Base-by-base conservation (phyloP, 2,329 filamentous ascomycete species). In the Diaporthe australafricana region DNA sequence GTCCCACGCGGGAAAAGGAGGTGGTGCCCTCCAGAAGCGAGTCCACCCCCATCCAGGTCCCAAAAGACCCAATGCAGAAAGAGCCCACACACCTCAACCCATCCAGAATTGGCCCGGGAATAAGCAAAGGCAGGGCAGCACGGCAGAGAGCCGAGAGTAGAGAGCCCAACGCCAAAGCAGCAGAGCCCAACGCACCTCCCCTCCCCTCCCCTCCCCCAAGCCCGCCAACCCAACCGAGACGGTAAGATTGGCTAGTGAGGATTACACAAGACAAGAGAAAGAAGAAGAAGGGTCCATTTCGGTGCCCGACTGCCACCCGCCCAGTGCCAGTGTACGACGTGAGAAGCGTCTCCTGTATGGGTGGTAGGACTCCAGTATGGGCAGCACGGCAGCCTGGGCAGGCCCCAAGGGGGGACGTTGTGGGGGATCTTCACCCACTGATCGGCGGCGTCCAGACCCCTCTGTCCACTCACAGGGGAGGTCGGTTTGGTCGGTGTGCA, bases 401-500 rank as follows among this genome's bases (percentile, higher is more conserved):
- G 32, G 32, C 32, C 32, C 32, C 5, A 5, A 35, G 32, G 5
- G 5, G 32, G 5, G 32, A 35, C 5, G 32, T 35, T 5, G 32
- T 2, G 25, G 42, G n/a, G 45, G 45, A 50, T 50, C 60, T 14
- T 35, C 30, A 20, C 57, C 57, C 38, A 14, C 38, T 40, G 38
- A 40, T 40, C 38, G 38, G 38, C 38, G 38, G 38, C 14, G 38
- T 40, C 38, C 14, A 11, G 38, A 3, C 40, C 42, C 27, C n/a
- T 38, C 42, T 63, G 27, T 25, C 27, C 25, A 17, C 30, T 14
- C 20, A 25, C 8, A 22, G 14, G 14, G 20, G n/a, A 2, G 22
- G 60, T 65, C 60, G 45, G 60, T 65, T 42, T 65, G 22, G 60
- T 65, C 60, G 45, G 60, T 65, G 60, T 65, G 60, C 27, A 42